A percentile compares a stretch with the other conserved stretches of the same genome.
These are phyloP conservation scores for Aphanomyces astaci DNA, from an alignment of 352 stramenopile species.

Conservation along the genomic window DNA sequence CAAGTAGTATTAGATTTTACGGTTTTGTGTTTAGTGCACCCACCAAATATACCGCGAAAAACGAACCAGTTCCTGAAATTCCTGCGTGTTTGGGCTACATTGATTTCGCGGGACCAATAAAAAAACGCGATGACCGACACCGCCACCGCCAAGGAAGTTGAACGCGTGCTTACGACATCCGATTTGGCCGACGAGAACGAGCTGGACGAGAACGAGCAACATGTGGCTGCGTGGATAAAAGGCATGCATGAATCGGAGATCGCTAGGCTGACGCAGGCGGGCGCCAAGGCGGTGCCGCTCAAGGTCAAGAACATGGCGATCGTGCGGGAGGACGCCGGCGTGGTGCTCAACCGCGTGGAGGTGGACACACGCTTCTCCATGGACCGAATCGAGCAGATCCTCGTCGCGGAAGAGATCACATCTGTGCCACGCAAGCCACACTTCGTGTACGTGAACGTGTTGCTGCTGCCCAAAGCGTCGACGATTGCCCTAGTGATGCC, in stretches of 20 bases:
- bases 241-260: neutral
- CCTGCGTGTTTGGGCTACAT: too few species aligned
- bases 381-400: constrained; percentile 11
- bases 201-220: neutral
- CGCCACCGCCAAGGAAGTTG: too few species aligned
- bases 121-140: too few species aligned
- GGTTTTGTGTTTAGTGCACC: too few species aligned
- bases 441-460: constrained; percentile 14
- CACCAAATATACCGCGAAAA: too few species aligned
- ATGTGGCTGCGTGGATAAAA: constrained; percentile 4
- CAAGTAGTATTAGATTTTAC: too few species aligned
- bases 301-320: constrained; percentile 16
- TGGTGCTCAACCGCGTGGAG: constrained; percentile 13
- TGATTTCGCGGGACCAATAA: too few species aligned
- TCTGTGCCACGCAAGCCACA: neutral
- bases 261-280: neutral
- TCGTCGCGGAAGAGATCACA: neutral
- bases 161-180: too few species aligned
- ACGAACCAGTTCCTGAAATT: too few species aligned
- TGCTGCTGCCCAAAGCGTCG: neutral
- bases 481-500: constrained; percentile 1
- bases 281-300: neutral
- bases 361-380: constrained; percentile 15
- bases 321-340: neutral
- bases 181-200: neutral